Evolutionary conservation across 805 yeast genomes (phyloP).

Genomic region (Candida pseudoglaebosa): DNA sequence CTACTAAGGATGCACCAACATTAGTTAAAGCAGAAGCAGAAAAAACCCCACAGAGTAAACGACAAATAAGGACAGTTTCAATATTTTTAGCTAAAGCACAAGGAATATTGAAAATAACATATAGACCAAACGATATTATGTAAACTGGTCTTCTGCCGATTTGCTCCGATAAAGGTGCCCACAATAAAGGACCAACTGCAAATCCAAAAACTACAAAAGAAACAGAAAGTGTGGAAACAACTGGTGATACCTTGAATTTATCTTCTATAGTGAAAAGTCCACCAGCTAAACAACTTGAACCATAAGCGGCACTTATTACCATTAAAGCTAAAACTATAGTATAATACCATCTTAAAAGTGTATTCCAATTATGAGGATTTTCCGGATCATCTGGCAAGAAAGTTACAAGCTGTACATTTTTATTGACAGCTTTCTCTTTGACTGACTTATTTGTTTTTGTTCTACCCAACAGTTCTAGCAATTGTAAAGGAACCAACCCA

Average conservation of each 20-base stretch:
- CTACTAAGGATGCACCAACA: slow-evolving; percentile 91
- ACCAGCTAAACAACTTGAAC: slow-evolving; percentile 88
- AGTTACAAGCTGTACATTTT: slow-evolving; percentile 78
- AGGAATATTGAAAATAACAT: slow-evolving; percentile 79
- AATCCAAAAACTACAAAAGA: slow-evolving; percentile 89
- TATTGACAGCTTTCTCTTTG: slow-evolving; percentile 13
- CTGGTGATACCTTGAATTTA: slow-evolving; percentile 64
- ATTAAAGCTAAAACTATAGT: slow-evolving; percentile 65
- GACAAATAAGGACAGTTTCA: slow-evolving; percentile 73
- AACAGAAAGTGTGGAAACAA: slow-evolving; percentile 75
- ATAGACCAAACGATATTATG: slow-evolving; percentile 67
- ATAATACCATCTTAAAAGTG: slow-evolving; percentile 53
- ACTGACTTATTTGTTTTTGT: slow-evolving; percentile 15
- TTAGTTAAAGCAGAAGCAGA: slow-evolving; percentile 77
- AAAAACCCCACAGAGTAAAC: slow-evolving; percentile 86
- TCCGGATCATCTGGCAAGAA: slow-evolving; percentile 76
- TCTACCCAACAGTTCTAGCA: slow-evolving; percentile 68
- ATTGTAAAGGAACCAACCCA: slow-evolving; percentile 78
- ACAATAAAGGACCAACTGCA: slow-evolving; percentile 78
- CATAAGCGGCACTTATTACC: slow-evolving; percentile 89
- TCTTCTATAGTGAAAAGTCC: slow-evolving; percentile 68
- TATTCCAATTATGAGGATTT: slow-evolving; percentile 85
- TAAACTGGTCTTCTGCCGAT: slow-evolving; percentile 85
- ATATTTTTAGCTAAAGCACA: slow-evolving; percentile 82
- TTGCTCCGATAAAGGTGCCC: slow-evolving; percentile 87